Evolutionary conservation across 345 rosid genomes (phyloP), one percentile per base, ranked within the genome.

Genomic region (Sonneratia alba): DNA sequence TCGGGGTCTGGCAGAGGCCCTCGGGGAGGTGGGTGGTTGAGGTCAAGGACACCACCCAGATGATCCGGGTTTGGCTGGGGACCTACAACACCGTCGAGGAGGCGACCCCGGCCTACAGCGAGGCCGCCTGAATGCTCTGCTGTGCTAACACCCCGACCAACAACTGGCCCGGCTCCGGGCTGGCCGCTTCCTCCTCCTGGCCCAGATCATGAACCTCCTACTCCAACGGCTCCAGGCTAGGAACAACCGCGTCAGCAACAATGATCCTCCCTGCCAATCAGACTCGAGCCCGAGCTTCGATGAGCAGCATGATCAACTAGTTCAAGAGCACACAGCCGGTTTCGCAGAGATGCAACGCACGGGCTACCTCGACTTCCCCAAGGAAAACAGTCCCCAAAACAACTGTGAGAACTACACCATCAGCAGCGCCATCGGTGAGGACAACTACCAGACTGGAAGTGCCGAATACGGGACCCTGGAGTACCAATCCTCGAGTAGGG

Each of bases 21-120:
- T 72, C 74, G 3, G 74, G 74, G 14, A 45, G 74, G 32, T 72
- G 74, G 74, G 74, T 72, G 57, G 74, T 69, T 6, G 74, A 72
- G 61, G 64, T 72, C 74, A 72, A 72, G 69, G 74, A 72, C 59
- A 72, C 74, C 59, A 72, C 64, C 32, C 74, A 72, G 69, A 72
- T 63, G 45, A 72, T 72, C 14, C 68, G 74, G 12, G 74, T 72
- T 40, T 72, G 74, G 74, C 34, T 72, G 48, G 74, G 74, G 59
- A 72, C 74, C 32, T 72, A 72, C 7, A 69, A 72, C 68, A 72
- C 74, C 3, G 74, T 69, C 6, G 74, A 72, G 69, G 74, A 73
- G 42, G 76, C 76, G 2, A 71, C 76, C 36, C 67, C 71, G 70
- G 76, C 76, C 37, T 73, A 73, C 24, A 71, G 67, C 59, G 76